Evolutionary conservation across 192 early-diverging fungal species (phyloP), one percentile per base, ranked within the genome.

Genomic region (Linnemannia hyalina): DNA sequence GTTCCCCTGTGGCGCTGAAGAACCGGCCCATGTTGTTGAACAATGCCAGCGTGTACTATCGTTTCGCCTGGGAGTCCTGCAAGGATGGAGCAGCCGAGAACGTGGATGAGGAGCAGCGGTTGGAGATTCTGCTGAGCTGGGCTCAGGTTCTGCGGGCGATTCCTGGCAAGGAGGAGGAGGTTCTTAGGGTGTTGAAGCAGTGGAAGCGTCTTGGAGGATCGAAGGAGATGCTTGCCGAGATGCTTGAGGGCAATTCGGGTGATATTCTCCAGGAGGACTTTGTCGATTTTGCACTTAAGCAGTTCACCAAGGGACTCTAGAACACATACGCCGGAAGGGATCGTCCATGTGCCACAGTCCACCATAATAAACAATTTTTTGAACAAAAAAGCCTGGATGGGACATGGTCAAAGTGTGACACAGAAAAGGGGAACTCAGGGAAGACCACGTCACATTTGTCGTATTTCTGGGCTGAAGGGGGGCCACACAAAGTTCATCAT

Each of bases 1-100:
- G 79, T 6, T 83, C 91, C 6, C 63, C 88, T 41, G 83, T 86
- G 1, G 86, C 89, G 0, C 71, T 89, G 72, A 81, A 84, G 54
- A 90, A 93, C 80, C 81, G 89, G 32, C 38, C 72, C 11, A 88
- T 90, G 80, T 69, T 91, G 75, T 35, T 91, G 70, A 91, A 90
- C 49, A 91, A 91, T 80, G 89, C 89, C n/a, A 84, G 87, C 35
- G 88, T 90, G 47, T 91, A 90, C 73, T 93, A 88, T 46, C 89
- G 90, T 38, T 88, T 87, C 10, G 90, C 89, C 5, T 85, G 91
- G 52, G 89, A 93, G 71, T 77, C 82, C 0, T 86, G 91, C 76
- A 72, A 81, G 55, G 89, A 89, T 29, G 71, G 83, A n/a, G 57
- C 87, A 0, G 73, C 80, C 23, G 91, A 88, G 15, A 89, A 83